Conservation (phyloP, 1,284 basidiomycete genomes). For the Pseudozyma sp. region DNA sequence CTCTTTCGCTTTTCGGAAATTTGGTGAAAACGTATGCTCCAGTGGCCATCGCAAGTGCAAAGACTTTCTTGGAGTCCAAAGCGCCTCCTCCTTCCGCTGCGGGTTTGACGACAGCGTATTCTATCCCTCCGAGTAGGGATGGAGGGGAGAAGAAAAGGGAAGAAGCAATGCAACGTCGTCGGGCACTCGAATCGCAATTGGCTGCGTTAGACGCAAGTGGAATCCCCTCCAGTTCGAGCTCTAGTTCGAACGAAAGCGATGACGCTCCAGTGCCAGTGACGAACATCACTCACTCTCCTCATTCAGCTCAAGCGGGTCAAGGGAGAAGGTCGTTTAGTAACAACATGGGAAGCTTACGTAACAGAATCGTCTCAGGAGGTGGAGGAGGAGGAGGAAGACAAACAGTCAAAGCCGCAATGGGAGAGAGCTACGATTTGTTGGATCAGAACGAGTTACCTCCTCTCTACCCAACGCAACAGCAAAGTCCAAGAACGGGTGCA, state of each 20-base stretch:
- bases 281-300: slow-evolving; percentile 13
- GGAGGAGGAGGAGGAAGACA: slow-evolving; percentile 2
- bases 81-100: slow-evolving; percentile 14
- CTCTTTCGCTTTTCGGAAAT: slow-evolving; percentile 32
- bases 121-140: slow-evolving; percentile 7
- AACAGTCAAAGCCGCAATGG: slow-evolving; percentile 29
- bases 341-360: slow-evolving; percentile 20
- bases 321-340: not conserved
- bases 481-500: slow-evolving; percentile 4
- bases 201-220: slow-evolving; percentile 38
- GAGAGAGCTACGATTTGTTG: slow-evolving; percentile 45
- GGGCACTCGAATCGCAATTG: slow-evolving; percentile 37
- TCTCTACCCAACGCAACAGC: not conserved
- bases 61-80: slow-evolving; percentile 28
- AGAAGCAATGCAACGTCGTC: slow-evolving; percentile 25
- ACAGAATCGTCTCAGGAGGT: slow-evolving; percentile 4
- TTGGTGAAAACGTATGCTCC: slow-evolving; percentile 41
- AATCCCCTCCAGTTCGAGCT: slow-evolving; percentile 8
- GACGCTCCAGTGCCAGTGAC: slow-evolving; percentile 19
- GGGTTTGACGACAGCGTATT: slow-evolving; percentile 12
- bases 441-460: slow-evolving; percentile 38
- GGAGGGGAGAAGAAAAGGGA: slow-evolving; percentile 6
- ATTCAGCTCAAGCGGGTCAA: not conserved
- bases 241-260: slow-evolving; percentile 15
- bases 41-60: slow-evolving; percentile 33